A percentile compares a stretch with the other conserved stretches of the same genome.
phyloP scores from a whole-genome alignment of 2,329 filamentous ascomycete genomes.

The Cryphonectria naterciae region DNA sequence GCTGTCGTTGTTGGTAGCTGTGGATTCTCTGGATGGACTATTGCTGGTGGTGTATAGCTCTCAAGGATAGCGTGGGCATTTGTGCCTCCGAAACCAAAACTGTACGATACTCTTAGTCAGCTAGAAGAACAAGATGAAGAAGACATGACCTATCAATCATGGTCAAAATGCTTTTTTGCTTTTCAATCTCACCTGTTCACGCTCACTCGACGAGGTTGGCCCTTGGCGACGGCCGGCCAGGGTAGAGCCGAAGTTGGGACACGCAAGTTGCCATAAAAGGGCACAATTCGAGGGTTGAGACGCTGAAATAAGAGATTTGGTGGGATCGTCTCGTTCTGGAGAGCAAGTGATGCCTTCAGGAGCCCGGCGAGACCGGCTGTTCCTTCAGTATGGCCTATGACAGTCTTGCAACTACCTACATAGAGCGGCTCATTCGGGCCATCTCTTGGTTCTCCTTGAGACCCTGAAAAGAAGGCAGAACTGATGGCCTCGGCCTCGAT shows the following conservation, averaged over 20 bases:
- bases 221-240: neutral
- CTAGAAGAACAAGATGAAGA: too few relatives aligned
- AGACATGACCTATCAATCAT: too few relatives aligned
- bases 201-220: neutral
- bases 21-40: neutral
- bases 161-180: too few relatives aligned
- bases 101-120: neutral
- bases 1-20: neutral
- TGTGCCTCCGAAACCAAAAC: conserved; percentile 32
- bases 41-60: neutral
- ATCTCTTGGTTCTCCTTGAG: conserved; percentile 12
- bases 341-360: conserved; percentile 41
- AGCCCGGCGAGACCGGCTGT: conserved; percentile 46
- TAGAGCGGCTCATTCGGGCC: neutral
- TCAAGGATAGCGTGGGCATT: conserved; percentile 20
- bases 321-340: conserved; percentile 41
- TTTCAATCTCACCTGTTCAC: conserved; percentile 13
- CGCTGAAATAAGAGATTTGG: conserved; percentile 42
- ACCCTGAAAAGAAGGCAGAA: conserved; percentile 31
- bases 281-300: conserved; percentile 40
- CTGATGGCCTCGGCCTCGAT: conserved; percentile 36
- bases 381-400: conserved; percentile 47
- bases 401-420: conserved; percentile 34
- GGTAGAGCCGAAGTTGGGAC: neutral
- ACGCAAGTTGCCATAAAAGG: conserved; percentile 35